Evolutionary conservation across 176 grass and related monocot species (phyloP).

Genomic region (Carex littledalei): DNA sequence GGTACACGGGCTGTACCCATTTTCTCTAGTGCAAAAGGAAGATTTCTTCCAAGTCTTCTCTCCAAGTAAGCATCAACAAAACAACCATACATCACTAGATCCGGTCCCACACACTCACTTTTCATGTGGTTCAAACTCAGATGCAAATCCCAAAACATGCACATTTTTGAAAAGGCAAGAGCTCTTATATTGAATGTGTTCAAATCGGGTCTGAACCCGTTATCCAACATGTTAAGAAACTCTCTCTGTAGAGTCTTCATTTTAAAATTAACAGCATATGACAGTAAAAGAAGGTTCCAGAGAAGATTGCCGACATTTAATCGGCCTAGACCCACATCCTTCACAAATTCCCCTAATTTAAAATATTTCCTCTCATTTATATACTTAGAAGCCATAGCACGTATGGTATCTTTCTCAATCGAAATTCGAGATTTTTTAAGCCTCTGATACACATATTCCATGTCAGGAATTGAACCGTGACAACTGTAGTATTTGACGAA

Average conservation of each 20-base stretch:
- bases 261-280: conserved; percentile 89
- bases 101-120: conserved; percentile 48
- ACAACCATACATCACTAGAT: conserved; percentile 76
- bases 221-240: conserved; percentile 73
- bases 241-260: conserved; percentile 92
- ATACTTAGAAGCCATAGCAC: conserved; percentile 53
- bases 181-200: conserved; percentile 81
- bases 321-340: conserved; percentile 44
- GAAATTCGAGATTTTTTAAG: conserved; percentile 56
- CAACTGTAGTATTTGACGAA: conserved; percentile 63
- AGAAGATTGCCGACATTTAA: conserved; percentile 60
- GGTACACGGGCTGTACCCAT: conserved; percentile 30
- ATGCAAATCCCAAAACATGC: conserved; percentile 97
- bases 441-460: conserved; percentile 58
- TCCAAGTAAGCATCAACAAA: conserved; percentile 74
- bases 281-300: conserved; percentile 80
- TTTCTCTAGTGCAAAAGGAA: conserved; percentile 49
- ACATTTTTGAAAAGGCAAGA: conserved; percentile 74
- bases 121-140: conserved; percentile 76
- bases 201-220: conserved; percentile 55
- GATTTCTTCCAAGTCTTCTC: conserved; percentile 64
- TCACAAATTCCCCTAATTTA: conserved; percentile 61
- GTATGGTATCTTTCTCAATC: conserved; percentile 38
- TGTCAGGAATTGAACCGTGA: conserved; percentile 53
- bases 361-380: conserved; percentile 58